A percentile compares a stretch with the other conserved stretches of the same genome.
Evolutionary conservation across 768 basidiomycete genomes (phyloP).

Genomic region (Lactarius quietus): DNA sequence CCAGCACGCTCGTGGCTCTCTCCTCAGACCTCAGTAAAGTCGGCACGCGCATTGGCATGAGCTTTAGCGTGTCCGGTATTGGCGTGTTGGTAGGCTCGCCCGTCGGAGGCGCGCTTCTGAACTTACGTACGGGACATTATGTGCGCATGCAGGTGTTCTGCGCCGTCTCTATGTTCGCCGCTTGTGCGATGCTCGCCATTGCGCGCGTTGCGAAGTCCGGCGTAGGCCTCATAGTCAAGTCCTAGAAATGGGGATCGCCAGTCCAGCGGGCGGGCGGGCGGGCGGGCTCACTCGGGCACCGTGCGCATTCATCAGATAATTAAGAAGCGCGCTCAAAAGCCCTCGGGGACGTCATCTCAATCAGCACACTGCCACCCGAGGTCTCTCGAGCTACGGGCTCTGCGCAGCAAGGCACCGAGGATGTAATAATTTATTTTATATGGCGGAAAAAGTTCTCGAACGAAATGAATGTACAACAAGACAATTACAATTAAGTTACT

Average conservation of each 20-base stretch:
- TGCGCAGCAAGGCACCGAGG: too few relatives aligned
- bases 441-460: too few relatives aligned
- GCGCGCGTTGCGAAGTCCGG: slow-evolving; percentile 15
- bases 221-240: slow-evolving; percentile 3
- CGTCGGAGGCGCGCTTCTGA: slow-evolving; percentile 25
- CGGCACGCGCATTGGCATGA: slow-evolving; percentile 30
- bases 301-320: neutral
- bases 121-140: slow-evolving; percentile 17
- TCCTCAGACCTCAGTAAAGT: slow-evolving; percentile 19
- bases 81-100: slow-evolving; percentile 28
- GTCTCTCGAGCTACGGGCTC: neutral
- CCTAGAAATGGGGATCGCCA: neutral
- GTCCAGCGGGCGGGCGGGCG: too few relatives aligned
- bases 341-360: neutral
- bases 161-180: slow-evolving; percentile 5
- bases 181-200: neutral
- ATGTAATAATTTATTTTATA: too few relatives aligned
- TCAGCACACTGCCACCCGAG: too few relatives aligned
- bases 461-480: too few relatives aligned
- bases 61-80: slow-evolving; percentile 25
- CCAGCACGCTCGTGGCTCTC: slow-evolving; percentile 10
- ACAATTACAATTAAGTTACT: too few relatives aligned
- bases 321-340: neutral
- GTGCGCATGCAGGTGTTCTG: slow-evolving; percentile 19
- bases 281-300: neutral